A percentile compares a stretch with the other conserved stretches of the same genome.
Conservation (phyloP, 805 yeast genomes). For the Wilhelminamyces savonicus region DNA sequence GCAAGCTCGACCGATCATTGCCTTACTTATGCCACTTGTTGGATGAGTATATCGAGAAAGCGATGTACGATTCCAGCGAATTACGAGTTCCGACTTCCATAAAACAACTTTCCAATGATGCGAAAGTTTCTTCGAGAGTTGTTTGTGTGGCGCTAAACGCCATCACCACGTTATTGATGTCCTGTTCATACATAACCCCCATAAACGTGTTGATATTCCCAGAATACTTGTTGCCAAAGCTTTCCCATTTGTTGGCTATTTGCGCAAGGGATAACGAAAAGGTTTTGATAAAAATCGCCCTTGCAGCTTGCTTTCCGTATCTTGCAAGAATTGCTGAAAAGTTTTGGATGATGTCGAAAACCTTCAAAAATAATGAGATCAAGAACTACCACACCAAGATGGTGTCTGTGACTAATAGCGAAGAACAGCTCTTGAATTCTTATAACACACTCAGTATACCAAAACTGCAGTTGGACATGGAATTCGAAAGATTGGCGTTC, state of each 20-base stretch:
- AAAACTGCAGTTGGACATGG: conserved; percentile 40
- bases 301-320: conserved; percentile 69
- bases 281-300: conserved; percentile 43
- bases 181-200: conserved; percentile 63
- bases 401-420: conserved; percentile 15
- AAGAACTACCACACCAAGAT: conserved; percentile 6
- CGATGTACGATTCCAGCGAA: not conserved
- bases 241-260: conserved; percentile 23
- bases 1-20: conserved; percentile 75
- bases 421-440: conserved; percentile 14
- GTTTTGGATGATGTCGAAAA: conserved; percentile 56
- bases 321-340: conserved; percentile 60
- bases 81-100: conserved; percentile 1
- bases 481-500: conserved; percentile 62
- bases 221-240: conserved; percentile 74
- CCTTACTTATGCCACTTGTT: conserved; percentile 74
- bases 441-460: conserved; percentile 16
- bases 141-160: conserved; percentile 60
- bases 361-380: conserved; percentile 31
- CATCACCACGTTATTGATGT: conserved; percentile 58
- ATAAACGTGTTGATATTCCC: conserved; percentile 72
- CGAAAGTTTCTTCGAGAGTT: conserved; percentile 46
- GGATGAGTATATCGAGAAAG: conserved; percentile 42
- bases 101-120: not conserved
- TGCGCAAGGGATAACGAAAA: conserved; percentile 9